Evolutionary conservation across 2,329 filamentous ascomycete genomes (phyloP).

Genomic region (Penicillium sp.): DNA sequence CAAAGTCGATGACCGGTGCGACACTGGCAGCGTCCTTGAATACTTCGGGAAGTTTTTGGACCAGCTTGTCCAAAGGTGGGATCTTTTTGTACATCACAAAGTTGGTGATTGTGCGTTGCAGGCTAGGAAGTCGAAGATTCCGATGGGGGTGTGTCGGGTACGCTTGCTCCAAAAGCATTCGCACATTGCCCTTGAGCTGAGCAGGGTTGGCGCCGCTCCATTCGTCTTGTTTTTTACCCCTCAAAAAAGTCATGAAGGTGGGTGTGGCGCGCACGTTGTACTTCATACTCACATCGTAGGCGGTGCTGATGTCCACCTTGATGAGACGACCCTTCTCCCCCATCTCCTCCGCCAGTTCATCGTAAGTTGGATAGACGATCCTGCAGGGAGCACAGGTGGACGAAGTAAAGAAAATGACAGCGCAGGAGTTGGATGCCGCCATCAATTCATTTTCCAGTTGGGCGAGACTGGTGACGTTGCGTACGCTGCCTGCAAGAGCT

Average conservation of each 20-base stretch:
- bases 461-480: constrained; percentile 52
- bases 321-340: constrained; percentile 65
- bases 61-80: constrained; percentile 75
- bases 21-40: constrained; percentile 57
- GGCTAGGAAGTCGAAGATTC: constrained; percentile 61
- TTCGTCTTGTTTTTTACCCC: constrained; percentile 66
- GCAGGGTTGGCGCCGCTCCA: constrained; percentile 73
- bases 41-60: constrained; percentile 64
- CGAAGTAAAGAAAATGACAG: constrained; percentile 88
- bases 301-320: constrained; percentile 71
- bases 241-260: constrained; percentile 80
- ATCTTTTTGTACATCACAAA: constrained; percentile 72
- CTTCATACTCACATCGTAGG: constrained; percentile 56
- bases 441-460: constrained; percentile 58
- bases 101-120: constrained; percentile 58
- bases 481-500: constrained; percentile 47
- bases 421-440: constrained; percentile 60
- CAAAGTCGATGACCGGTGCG: constrained; percentile 61
- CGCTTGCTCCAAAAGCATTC: constrained; percentile 67
- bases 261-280: constrained; percentile 73
- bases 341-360: constrained; percentile 69
- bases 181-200: constrained; percentile 64
- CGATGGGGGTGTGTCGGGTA: constrained; percentile 71
- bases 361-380: constrained; percentile 72
- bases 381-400: constrained; percentile 82